Conservation (phyloP, 176 grass and related monocot species). For the Melocanna baccifera region DNA sequence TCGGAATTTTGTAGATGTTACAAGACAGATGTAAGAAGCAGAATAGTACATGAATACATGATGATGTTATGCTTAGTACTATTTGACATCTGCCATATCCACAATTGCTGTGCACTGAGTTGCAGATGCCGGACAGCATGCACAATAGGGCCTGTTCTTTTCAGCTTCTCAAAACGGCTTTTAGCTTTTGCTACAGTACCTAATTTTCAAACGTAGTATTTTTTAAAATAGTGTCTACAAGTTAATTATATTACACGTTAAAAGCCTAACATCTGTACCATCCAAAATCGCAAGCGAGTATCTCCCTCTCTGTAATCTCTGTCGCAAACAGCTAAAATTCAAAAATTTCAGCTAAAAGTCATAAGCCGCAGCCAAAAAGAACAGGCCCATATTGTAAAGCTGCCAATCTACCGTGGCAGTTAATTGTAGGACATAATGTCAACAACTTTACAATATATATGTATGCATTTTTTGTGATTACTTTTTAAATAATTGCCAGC, state of each 20-base stretch:
- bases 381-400: too few species aligned
- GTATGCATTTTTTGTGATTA: neutral
- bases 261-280: too few species aligned
- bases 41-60: neutral
- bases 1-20: neutral
- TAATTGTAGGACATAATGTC: neutral
- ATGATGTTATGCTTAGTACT: neutral
- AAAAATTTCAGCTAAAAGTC: too few species aligned
- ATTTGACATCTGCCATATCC: neutral
- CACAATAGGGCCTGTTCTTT: too few species aligned
- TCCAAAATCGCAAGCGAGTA: too few species aligned
- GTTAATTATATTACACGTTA: too few species aligned
- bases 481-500: neutral
- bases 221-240: too few species aligned
- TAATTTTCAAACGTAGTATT: fast-evolving
- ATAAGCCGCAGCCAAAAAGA: too few species aligned
- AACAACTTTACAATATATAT: neutral
- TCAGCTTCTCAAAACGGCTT: too few species aligned
- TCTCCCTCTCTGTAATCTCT: too few species aligned
- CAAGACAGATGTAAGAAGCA: neutral
- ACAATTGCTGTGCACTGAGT: neutral
- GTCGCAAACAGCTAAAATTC: too few species aligned
- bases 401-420: neutral
- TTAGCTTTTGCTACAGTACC: too few species aligned
- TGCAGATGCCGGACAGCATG: neutral